These are phyloP conservation scores for Arctium lappa DNA, from an alignment of 129 eudicot genomes.

Conservation along the genomic window DNA sequence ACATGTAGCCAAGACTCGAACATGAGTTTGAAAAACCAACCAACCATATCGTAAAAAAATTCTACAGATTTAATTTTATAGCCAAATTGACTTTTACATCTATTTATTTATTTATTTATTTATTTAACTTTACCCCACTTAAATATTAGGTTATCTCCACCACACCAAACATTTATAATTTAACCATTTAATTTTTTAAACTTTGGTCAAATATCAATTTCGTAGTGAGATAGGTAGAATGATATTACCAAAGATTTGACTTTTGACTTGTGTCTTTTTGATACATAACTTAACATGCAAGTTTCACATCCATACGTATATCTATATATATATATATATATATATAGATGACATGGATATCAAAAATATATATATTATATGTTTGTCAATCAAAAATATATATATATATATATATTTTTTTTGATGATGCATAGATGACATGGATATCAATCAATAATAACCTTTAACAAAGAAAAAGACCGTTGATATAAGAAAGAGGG, in stretches of 20 bases:
- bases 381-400: neutral
- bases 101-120: no score
- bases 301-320: neutral
- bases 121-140: no score
- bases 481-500: neutral
- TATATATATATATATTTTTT: neutral
- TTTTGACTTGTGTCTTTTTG: constrained; percentile 7
- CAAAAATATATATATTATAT: neutral
- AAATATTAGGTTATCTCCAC: neutral
- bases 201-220: neutral
- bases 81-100: neutral
- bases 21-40: no score
- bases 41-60: no score
- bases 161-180: neutral
- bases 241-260: constrained; percentile 8
- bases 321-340: neutral
- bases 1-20: no score
- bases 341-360: neutral
- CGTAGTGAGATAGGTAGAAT: neutral
- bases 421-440: neutral
- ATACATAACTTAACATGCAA: constrained; percentile 1
- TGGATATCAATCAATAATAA: neutral
- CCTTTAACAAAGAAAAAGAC: neutral
- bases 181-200: neutral
- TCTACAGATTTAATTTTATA: no score